phyloP scores from a whole-genome alignment of 306 rosid species.

The Fragaria ananassa region DNA sequence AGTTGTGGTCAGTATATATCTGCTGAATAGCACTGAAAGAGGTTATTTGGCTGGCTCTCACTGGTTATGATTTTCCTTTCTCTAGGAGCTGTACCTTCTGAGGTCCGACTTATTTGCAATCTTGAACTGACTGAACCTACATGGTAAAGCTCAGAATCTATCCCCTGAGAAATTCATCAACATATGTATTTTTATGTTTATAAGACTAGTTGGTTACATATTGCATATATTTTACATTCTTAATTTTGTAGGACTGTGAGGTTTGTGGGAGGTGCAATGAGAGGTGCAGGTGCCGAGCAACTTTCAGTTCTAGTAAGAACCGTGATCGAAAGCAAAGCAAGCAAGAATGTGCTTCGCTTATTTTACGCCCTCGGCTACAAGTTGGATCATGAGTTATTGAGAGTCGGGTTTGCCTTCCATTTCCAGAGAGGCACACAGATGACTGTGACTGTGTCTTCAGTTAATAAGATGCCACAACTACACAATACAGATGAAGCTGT shows the following conservation, averaged over 20 bases:
- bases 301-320: constrained; percentile 82
- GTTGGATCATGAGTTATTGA: constrained; percentile 79
- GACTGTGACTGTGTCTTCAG: constrained; percentile 71
- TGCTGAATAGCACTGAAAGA: neutral
- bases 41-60: neutral
- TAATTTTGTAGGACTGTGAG: constrained; percentile 61
- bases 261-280: constrained; percentile 87
- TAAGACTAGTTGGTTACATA: neutral
- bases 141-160: constrained; percentile 43
- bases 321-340: constrained; percentile 84
- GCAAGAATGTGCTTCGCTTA: constrained; percentile 79
- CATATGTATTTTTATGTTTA: neutral
- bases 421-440: constrained; percentile 71
- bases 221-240: neutral
- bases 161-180: constrained; percentile 1
- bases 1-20: neutral
- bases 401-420: constrained; percentile 79
- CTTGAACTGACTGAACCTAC: constrained; percentile 84
- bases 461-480: constrained; percentile 85
- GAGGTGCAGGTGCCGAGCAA: constrained; percentile 98
- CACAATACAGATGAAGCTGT: constrained; percentile 88
- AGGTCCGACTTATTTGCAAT: constrained; percentile 79
- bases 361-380: constrained; percentile 86
- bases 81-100: constrained; percentile 68
- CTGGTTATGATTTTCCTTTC: constrained; percentile 18